phyloP scores from a whole-genome alignment of 495 filamentous ascomycete species.

The Aspergillus olivimuriae region DNA sequence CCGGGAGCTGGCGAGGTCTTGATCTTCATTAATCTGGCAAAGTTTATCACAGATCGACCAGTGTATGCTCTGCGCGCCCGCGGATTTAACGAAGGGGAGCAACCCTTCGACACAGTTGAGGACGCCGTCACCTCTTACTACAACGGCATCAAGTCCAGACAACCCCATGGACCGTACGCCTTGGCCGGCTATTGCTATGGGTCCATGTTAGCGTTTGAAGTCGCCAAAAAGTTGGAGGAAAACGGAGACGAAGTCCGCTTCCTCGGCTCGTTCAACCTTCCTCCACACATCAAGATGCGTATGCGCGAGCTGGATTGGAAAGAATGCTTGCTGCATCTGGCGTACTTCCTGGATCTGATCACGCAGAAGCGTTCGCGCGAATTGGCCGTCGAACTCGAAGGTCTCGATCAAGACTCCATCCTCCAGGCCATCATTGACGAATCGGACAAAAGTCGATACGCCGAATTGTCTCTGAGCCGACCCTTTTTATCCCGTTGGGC shows the following conservation, averaged over 20 bases:
- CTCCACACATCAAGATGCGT: conserved; percentile 48
- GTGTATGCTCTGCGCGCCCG: conserved; percentile 49
- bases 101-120: conserved; percentile 25
- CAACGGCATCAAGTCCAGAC: conserved; percentile 32
- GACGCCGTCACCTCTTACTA: conserved; percentile 37
- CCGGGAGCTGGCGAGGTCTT: conserved; percentile 52
- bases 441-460: not conserved
- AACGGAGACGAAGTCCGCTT: conserved; percentile 24
- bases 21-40: conserved; percentile 46
- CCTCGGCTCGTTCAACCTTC: conserved; percentile 29
- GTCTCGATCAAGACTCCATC: conserved; percentile 5
- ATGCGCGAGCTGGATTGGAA: conserved; percentile 46
- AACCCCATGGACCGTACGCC: conserved; percentile 51
- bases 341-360: conserved; percentile 44
- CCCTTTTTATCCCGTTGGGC: conserved; percentile 22
- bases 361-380: conserved; percentile 20
- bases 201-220: conserved; percentile 48
- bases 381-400: not conserved
- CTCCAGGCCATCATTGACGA: not conserved
- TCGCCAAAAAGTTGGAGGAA: conserved; percentile 40
- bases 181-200: conserved; percentile 53
- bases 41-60: conserved; percentile 41
- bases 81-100: conserved; percentile 41
- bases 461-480: not conserved
- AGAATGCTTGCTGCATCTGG: conserved; percentile 39